Base-by-base conservation (phyloP, 371 early-diverging fungal genomes). In the Blastocladiella emersonii region DNA sequence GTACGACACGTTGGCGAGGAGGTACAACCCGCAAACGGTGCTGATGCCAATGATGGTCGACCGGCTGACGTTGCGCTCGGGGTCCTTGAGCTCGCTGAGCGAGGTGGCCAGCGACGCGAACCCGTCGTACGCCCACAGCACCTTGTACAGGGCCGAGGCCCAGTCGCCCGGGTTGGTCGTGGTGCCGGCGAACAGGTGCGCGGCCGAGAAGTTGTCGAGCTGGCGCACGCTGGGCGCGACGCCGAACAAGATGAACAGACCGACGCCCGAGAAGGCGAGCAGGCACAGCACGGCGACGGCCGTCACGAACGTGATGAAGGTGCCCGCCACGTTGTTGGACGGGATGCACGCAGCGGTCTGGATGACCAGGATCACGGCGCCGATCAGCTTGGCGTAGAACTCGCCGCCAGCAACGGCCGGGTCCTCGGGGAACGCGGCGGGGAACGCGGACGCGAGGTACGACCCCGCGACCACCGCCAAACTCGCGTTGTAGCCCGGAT, bases 1-100 rank as follows among this genome's bases (percentile, higher is more conserved):
- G 53, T 67, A 72, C n/a, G 75, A 65, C 0, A 66, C 64, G 56
- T 75, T 75, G 53, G 67, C 64, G 21, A 75, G 48, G 13, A 75
- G 43, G 41, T 74, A 75, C 34, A 74, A 63, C n/a, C 59, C 35
- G 0, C 69, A 62, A 6, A 70, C 69, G 1, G 68, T 57, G 23
- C 56, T 27, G 43, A 75, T 45, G 1, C 72, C 72, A 32, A 73
- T 70, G 35, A 66, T 45, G 12, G 69, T 72, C 1, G 72, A 66
- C 1, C 66, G 51, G 21, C 71, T 71, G 48, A 75, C 65, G 59
- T 74, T 75, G 48, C 65, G 64, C 39, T 57, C 64, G 19, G 75
- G 75, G 48, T 64, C 43, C 6, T 63, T 56, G 35, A 75, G 66
- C 63, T 75, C 75, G 37, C 71, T 71, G 4, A 70, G 64, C 10